Percentiles rank a stretch among this genome's conserved stretches.
phyloP scores from a whole-genome alignment of 1,284 basidiomycete genomes.

The Papiliotrema flavescens region DNA sequence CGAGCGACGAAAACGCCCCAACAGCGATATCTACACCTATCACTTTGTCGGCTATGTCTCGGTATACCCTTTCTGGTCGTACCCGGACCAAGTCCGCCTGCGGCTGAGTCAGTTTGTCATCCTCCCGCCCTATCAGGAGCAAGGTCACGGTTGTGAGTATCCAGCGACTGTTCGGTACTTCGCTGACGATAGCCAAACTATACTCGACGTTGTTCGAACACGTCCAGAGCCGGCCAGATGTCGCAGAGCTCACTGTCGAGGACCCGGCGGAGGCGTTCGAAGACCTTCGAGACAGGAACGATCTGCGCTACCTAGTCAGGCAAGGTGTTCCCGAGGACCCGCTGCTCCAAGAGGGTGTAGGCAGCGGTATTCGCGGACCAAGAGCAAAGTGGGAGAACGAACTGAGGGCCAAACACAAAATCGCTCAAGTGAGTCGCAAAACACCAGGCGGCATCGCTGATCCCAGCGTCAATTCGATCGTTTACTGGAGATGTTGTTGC shows the following conservation, averaged over 20 bases:
- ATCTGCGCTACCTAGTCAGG: slow-evolving; percentile 67
- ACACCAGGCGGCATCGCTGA: not conserved
- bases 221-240: slow-evolving; percentile 61
- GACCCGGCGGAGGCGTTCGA: slow-evolving; percentile 76
- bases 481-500: slow-evolving; percentile 84
- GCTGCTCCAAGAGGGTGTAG: slow-evolving; percentile 31
- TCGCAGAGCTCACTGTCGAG: slow-evolving; percentile 91
- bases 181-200: slow-evolving; percentile 62
- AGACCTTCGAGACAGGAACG: slow-evolving; percentile 87
- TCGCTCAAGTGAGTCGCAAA: slow-evolving; percentile 68
- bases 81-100: slow-evolving; percentile 78
- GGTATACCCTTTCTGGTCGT: slow-evolving; percentile 89
- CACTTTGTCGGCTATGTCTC: slow-evolving; percentile 91
- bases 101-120: slow-evolving; percentile 93
- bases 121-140: slow-evolving; percentile 81
- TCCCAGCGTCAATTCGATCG: slow-evolving; percentile 84
- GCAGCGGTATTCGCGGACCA: slow-evolving; percentile 22
- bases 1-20: slow-evolving; percentile 67
- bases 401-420: slow-evolving; percentile 77
- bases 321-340: slow-evolving; percentile 35
- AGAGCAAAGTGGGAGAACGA: slow-evolving; percentile 65
- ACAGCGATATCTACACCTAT: slow-evolving; percentile 57
- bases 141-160: slow-evolving; percentile 80
- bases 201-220: slow-evolving; percentile 83
- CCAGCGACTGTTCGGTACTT: not conserved